phyloP scores from a whole-genome alignment of 768 basidiomycete species.

The Amyloporia xantha region DNA sequence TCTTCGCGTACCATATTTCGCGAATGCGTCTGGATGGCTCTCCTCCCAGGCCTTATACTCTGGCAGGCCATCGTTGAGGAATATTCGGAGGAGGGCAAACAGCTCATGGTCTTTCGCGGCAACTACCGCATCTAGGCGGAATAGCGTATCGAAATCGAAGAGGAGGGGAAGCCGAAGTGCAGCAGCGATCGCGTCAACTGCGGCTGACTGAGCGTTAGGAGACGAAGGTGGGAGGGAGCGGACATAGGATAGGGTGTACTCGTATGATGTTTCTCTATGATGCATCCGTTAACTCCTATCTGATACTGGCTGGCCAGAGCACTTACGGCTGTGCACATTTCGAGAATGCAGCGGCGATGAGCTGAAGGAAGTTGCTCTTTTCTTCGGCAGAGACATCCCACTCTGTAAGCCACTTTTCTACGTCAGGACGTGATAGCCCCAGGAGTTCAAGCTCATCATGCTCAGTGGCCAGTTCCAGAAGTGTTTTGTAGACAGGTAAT shows the following conservation, averaged over 20 bases:
- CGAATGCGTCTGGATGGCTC: slow-evolving; percentile 40
- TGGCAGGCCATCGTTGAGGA: slow-evolving; percentile 55
- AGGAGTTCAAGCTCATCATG: slow-evolving; percentile 61
- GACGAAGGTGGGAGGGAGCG: slow-evolving; percentile 53
- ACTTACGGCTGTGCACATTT: slow-evolving; percentile 56
- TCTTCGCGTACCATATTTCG: slow-evolving; percentile 44
- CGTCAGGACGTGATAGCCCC: slow-evolving; percentile 47
- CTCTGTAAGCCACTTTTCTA: slow-evolving; percentile 75
- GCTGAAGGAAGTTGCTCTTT: slow-evolving; percentile 60
- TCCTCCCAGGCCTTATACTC: slow-evolving; percentile 59
- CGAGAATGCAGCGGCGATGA: slow-evolving; percentile 52
- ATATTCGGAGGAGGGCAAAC: slow-evolving; percentile 70
- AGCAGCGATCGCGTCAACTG: slow-evolving; percentile 52
- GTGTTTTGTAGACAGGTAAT: slow-evolving; percentile 50
- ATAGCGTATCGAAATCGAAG: slow-evolving; percentile 77
- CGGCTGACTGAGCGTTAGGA: slow-evolving; percentile 43
- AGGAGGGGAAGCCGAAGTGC: slow-evolving; percentile 59
- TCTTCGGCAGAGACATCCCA: slow-evolving; percentile 62
- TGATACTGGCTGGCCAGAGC: background rate
- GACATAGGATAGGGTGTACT: slow-evolving; percentile 57
- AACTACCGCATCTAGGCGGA: slow-evolving; percentile 69
- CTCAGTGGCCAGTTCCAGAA: slow-evolving; percentile 51
- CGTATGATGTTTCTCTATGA: slow-evolving; percentile 51
- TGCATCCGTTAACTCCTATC: background rate
- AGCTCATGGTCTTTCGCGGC: slow-evolving; percentile 62